A percentile compares a stretch with the other conserved stretches of the same genome.
phyloP scores from a whole-genome alignment of 768 basidiomycete species.

The Mycena galopus region DNA sequence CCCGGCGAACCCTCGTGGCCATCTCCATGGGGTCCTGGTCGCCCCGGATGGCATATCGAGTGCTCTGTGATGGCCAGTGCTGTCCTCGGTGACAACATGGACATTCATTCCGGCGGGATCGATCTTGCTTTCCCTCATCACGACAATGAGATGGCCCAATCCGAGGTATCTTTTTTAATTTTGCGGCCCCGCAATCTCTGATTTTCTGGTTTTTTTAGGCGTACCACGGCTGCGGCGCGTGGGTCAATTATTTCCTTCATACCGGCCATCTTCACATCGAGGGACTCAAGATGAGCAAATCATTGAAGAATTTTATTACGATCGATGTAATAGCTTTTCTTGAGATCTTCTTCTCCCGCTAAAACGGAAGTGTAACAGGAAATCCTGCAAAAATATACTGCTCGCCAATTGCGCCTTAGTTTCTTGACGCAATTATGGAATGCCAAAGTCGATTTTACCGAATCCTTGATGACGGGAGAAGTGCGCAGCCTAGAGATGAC shows the following conservation, averaged over 20 bases:
- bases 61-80: slow-evolving; percentile 98
- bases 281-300: slow-evolving; percentile 99
- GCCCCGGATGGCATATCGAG: slow-evolving; percentile 99
- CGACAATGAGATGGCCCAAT: slow-evolving; percentile 98
- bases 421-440: slow-evolving; percentile 95
- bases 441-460: slow-evolving; percentile 93
- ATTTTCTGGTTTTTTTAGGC: slow-evolving; percentile 67
- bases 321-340: slow-evolving; percentile 74
- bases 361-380: slow-evolving; percentile 64
- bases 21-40: slow-evolving; percentile 95
- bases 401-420: slow-evolving; percentile 91
- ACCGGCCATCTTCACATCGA: slow-evolving; percentile 99
- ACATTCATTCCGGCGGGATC: slow-evolving; percentile 97
- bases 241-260: slow-evolving; percentile 99
- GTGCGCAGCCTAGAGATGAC: slow-evolving; percentile 86
- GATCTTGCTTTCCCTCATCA: slow-evolving; percentile 99
- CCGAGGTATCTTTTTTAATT: slow-evolving; percentile 72
- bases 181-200: slow-evolving; percentile 28
- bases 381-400: slow-evolving; percentile 83
- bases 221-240: slow-evolving; percentile 89
- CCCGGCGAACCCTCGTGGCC: slow-evolving; percentile 97
- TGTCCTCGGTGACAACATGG: slow-evolving; percentile 90
- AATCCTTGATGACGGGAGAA: slow-evolving; percentile 89
- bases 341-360: slow-evolving; percentile 41
- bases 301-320: slow-evolving; percentile 98